Evolutionary conservation across 2,329 filamentous ascomycete genomes (phyloP), one percentile per base, ranked within the genome.

Genomic region (Cladosporium colombiae): DNA sequence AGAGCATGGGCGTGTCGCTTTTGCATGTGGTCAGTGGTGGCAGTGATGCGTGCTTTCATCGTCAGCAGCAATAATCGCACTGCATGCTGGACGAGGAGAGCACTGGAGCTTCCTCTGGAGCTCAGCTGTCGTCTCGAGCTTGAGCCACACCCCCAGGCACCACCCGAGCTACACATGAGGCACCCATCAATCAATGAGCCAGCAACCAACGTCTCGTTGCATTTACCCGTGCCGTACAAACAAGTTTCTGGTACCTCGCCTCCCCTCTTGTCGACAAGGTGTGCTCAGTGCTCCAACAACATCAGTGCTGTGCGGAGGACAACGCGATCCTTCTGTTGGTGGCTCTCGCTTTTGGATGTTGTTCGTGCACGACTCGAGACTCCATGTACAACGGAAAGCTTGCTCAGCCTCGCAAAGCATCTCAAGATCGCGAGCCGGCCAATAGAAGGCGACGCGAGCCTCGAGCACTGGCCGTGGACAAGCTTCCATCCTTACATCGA

Each of bases 261-360:
- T n/a, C n/a, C 2, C 40, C 40, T 44, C 18, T 18, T 21, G 40
- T 21, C 40, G 40, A 44, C 40, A 21, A 44, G 40, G 18, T 44
- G 40, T 8, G 40, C 18, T 5, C 40, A 16, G 35, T 21, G 40
- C 40, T 44, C 40, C 40, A 44, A 44, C 40, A 44, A 11, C 40
- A 44, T n/a, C 18, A 2, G 3, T 18, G 40, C 7, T 44, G 40
- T 44, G 40, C 18, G 40, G 40, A 44, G 40, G 21, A 10, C 6
- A 44, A 44, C 18, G 33, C 21, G 53, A 57, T 57, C 21, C 31
- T 37, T 27, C 8, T 57, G 53, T 57, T 57, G 53, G 53, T 57
- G 31, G 53, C 53, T 37, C 33, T 37, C 23, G 11, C 49, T 52
- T 52, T 8, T 2, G 23, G 7, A 5, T 25, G 16, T 25, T 29